Conservation (phyloP, 177 flowering plant genomes). For the Telopea speciosissima region DNA sequence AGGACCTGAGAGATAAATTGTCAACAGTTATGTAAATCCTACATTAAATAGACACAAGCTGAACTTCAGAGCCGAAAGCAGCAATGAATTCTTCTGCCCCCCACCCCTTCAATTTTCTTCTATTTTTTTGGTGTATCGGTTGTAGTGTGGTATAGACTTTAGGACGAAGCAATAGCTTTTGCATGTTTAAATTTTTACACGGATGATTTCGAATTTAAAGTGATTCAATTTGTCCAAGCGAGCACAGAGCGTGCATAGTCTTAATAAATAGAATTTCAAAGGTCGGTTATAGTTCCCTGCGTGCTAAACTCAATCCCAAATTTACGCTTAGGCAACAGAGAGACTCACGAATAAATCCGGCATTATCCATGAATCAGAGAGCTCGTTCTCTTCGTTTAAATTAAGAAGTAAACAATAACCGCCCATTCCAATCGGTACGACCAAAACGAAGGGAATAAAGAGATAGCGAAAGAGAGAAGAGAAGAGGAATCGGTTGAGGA, state of each 20-base stretch:
- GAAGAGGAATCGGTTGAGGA: constrained; percentile 1
- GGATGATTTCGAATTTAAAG: background rate
- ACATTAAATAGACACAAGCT: background rate
- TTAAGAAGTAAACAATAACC: background rate
- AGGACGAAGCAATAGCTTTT: background rate
- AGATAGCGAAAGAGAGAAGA: background rate
- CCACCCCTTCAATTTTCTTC: background rate
- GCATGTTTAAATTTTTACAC: background rate
- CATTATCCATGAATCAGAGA: background rate
- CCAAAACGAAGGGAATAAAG: background rate
- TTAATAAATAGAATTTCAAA: background rate
- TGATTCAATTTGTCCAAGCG: background rate
- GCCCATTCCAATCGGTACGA: background rate
- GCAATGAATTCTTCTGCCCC: background rate
- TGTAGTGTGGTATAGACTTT: background rate
- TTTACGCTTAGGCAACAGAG: background rate
- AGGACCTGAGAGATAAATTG: constrained; percentile 42
- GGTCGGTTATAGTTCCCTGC: background rate
- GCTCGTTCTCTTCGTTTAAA: background rate
- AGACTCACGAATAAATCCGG: background rate
- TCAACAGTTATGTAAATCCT: background rate
- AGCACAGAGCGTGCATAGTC: background rate
- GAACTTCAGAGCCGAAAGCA: background rate
- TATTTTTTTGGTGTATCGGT: background rate
- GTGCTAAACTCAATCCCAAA: background rate